A percentile compares a stretch with the other conserved stretches of the same genome.
These are phyloP conservation scores for Purpureocillium takamizusanense DNA, from an alignment of 2,329 filamentous ascomycete genomes.

Conservation along the genomic window DNA sequence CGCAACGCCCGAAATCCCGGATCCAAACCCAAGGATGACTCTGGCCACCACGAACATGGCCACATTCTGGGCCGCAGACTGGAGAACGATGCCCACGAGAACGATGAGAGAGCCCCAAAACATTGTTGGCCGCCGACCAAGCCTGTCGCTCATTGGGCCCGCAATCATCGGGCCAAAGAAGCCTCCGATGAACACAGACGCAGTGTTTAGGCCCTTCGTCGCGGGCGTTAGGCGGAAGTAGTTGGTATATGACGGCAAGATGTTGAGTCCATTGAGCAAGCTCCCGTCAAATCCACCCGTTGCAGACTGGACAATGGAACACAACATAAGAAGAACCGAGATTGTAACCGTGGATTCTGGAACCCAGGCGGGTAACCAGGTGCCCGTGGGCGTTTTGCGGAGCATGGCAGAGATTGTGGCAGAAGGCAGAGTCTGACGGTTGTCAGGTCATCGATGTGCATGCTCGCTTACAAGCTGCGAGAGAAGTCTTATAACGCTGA, in stretches of 20 bases:
- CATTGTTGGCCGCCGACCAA: constrained; percentile 15
- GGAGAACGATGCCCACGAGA: constrained; percentile 34
- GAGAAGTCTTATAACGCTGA: no score
- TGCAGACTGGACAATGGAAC: constrained; percentile 32
- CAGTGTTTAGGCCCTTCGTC: constrained; percentile 45
- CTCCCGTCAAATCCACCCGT: constrained; percentile 33
- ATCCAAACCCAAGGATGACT: constrained; percentile 37
- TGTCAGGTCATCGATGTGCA: no score
- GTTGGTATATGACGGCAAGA: constrained; percentile 44
- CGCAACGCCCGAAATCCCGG: constrained; percentile 30
- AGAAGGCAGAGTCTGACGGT: no score
- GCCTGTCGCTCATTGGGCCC: constrained; percentile 24
- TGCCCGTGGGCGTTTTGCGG: constrained; percentile 22
- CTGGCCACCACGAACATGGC: constrained; percentile 39
- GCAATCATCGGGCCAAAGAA: constrained; percentile 33
- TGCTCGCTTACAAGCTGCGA: no score
- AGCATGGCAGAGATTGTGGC: constrained; percentile 2
- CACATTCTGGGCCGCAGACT: constrained; percentile 38
- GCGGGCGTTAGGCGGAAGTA: constrained; percentile 46
- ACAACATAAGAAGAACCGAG: constrained; percentile 30
- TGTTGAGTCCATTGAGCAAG: constrained; percentile 48
- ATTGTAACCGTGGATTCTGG: constrained; percentile 30
- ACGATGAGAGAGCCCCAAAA: constrained; percentile 25
- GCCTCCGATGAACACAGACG: constrained; percentile 44
- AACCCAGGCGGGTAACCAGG: constrained; percentile 37